Base-by-base conservation (phyloP, 202 grass and related monocot species). In the Alloteropsis angusta region DNA sequence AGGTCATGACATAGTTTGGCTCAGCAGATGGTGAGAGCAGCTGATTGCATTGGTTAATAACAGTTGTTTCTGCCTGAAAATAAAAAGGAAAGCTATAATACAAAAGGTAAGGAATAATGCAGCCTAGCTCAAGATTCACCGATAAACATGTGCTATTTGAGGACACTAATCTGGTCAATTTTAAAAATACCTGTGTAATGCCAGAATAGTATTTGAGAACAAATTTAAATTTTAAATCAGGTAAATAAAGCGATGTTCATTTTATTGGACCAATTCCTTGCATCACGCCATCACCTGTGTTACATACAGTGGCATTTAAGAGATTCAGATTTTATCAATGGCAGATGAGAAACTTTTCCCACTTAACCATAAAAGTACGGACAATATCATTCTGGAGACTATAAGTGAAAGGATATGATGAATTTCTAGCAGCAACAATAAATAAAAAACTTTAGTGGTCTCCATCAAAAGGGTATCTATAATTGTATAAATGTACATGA, bases 1-100 rank as follows among this genome's bases (percentile, higher is more conserved):
- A 98, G 43, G 91, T 94, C 83, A 82, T 80, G 41, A 97, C 87
- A 79, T 97, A 97, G 54, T 65, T 90, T 46, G 89, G 91, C 75
- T 94, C 95, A 72, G 89, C 87, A 66, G 89, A 75, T 55, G 89
- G 91, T 85, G 92, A 91, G 49, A 97, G 87, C 69, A 98, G 87
- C 78, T 92, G 89, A 82, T 88, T 92, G 75, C 95, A 98, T 79
- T 98, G 95, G 75, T 98, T 98, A 78, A 94, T 87, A 72, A 98
- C 95, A 65, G 89, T 93, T 55, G 75, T 65, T 88, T 98, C 91
- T 7, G 57, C 87, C 95, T 98, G 85, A 79, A 81, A 74, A 57
- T 77, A 69, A 73, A 50, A 5, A 3, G 44, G 32, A 53, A 57
- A 82, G 50, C 55, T 62, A 34, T 63, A 78, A 72, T 21, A 70